phyloP scores from a whole-genome alignment of 805 yeast species.

The Candida piceae region DNA sequence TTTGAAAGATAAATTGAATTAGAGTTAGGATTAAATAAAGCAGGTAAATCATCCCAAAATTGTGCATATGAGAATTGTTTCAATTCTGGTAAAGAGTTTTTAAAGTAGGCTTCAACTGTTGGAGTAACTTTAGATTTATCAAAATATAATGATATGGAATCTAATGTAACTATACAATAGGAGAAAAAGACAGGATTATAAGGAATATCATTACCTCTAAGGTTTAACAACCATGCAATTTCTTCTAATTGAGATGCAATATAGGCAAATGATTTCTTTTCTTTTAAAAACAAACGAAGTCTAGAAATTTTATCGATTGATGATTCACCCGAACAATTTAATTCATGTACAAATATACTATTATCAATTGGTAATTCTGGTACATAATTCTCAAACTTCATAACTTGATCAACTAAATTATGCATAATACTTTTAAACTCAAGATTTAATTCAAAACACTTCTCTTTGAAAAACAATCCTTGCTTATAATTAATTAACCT shows the following conservation, averaged over 20 bases:
- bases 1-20: constrained; percentile 18
- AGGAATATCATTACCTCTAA: constrained; percentile 63
- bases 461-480: constrained; percentile 37
- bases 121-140: constrained; percentile 37
- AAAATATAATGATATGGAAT: constrained; percentile 34
- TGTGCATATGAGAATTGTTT: constrained; percentile 46
- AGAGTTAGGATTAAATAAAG: constrained; percentile 7
- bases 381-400: constrained; percentile 40
- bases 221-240: constrained; percentile 48
- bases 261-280: constrained; percentile 37
- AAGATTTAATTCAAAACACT: constrained; percentile 32
- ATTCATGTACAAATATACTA: constrained; percentile 32
- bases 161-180: constrained; percentile 44
- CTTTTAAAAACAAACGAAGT: constrained; percentile 23
- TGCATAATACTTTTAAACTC: constrained; percentile 46
- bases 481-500: constrained; percentile 51
- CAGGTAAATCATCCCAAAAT: constrained; percentile 53
- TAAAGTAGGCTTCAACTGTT: constrained; percentile 13
- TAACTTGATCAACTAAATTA: constrained; percentile 71
- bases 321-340: constrained; percentile 38
- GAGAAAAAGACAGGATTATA: constrained; percentile 86
- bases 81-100: constrained; percentile 22
- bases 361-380: constrained; percentile 18
- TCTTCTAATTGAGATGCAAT: constrained; percentile 48
- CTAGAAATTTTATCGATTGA: constrained; percentile 33